Evolutionary conservation across 805 yeast genomes (phyloP), one percentile per base, ranked within the genome.

Genomic region (Candida germanica): DNA sequence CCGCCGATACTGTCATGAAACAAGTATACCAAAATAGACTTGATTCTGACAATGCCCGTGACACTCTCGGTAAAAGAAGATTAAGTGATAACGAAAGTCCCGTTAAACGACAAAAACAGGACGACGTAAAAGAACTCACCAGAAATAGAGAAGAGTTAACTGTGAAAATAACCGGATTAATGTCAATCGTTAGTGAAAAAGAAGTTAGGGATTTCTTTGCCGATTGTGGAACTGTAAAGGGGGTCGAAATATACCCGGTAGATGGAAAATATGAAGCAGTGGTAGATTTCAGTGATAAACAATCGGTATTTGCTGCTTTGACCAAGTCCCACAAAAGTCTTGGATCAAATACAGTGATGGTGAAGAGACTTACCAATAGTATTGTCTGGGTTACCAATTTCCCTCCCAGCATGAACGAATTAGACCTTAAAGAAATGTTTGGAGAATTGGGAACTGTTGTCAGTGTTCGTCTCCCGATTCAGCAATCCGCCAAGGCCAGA

Each of bases 321-420:
- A 79, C 89, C 0, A 79, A 73, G 43, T 75, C 77, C 21, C 65
- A 58, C 39, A 82, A 81, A 48, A 50, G 40, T 7, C 38, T 81
- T 0, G 66, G 64, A 0, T 73, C 66, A 0, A 35, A 49, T 1
- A 67, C 63, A 25, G 59, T 86, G 0, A 32, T 48, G 3, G 83
- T 86, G 0, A 53, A 52, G 3, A 56, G 72, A 23, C 56, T 76
- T 2, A 50, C 59, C 14, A 62, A 71, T 10, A 62, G 75, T 24
- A 81, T 87, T 0, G 39, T 86, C 1, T 87, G 87, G 82, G 78
- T 80, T 2, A 75, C 89, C 0, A 86, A 86, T 49, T 85, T 74
- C 48, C 88, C 94, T 0, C 81, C 86, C 2, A 49, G 59, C 1
- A 72, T 54, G 39, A 64, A 68, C 0, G 61, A 62, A 16, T 56